Conservation (phyloP, 306 rosid genomes). For the Spatholobus suberectus region DNA sequence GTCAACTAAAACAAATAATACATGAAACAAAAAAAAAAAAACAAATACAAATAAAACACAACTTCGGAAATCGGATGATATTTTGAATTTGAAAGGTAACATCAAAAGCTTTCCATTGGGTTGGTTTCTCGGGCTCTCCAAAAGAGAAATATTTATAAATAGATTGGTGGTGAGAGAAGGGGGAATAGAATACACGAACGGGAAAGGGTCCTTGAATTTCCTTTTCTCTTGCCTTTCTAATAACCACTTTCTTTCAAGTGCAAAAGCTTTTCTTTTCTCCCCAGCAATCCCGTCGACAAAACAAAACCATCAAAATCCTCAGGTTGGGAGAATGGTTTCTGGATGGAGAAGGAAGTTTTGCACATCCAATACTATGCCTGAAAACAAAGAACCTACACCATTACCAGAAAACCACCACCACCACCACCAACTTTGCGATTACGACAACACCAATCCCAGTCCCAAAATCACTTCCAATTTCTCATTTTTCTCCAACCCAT, state of each 20-base stretch:
- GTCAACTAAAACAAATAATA: too few relatives aligned
- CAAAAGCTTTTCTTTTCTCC: background rate
- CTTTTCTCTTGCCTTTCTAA: background rate
- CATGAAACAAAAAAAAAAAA: too few relatives aligned
- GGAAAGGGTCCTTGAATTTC: background rate
- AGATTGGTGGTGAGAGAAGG: background rate
- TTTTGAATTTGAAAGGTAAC: background rate
- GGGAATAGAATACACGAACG: background rate
- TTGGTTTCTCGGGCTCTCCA: background rate
- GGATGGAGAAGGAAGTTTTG: constrained; percentile 93
- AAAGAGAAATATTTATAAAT: background rate
- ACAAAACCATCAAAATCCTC: constrained; percentile 18
- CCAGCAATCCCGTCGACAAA: background rate
- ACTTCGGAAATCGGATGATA: background rate
- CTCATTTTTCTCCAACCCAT: constrained; percentile 72
- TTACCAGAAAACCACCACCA: constrained; percentile 24
- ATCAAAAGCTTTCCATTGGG: background rate
- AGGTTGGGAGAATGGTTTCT: constrained; percentile 62
- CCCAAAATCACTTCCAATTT: constrained; percentile 61
- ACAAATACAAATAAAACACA: too few relatives aligned
- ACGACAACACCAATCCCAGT: constrained; percentile 36
- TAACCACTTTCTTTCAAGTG: background rate
- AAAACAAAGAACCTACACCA: constrained; percentile 35
- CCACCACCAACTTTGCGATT: constrained; percentile 35
- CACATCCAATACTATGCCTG: constrained; percentile 53